Conservation (phyloP, 2,329 filamentous ascomycete genomes). For the Colletotrichum endophyticum region DNA sequence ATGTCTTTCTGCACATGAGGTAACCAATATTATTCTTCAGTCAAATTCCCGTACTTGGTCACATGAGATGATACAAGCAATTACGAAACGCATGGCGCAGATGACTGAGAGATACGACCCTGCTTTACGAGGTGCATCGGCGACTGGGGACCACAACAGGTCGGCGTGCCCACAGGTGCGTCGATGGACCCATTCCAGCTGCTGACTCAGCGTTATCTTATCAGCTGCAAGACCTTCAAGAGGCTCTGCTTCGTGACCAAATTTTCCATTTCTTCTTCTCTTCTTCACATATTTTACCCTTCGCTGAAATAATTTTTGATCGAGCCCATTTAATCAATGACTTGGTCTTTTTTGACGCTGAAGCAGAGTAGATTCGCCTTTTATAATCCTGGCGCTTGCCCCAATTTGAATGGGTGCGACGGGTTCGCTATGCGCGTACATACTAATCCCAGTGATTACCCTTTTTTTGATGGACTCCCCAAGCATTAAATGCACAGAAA, state of each 20-base stretch:
- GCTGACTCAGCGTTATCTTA: slow-evolving; percentile 20
- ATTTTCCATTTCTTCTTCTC: slow-evolving; percentile 21
- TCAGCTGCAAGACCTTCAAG: background rate
- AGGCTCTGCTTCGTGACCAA: background rate
- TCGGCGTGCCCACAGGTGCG: background rate
- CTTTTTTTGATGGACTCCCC: background rate
- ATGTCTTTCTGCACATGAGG: background rate
- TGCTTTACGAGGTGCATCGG: background rate
- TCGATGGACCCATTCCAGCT: background rate
- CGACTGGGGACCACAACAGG: background rate
- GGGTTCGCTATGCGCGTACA: slow-evolving; percentile 71
- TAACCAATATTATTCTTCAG: background rate
- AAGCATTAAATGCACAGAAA: background rate
- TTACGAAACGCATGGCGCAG: background rate
- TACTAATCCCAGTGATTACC: slow-evolving; percentile 25
- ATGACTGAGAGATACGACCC: background rate
- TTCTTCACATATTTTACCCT: slow-evolving; percentile 53
- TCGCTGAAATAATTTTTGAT: slow-evolving; percentile 42
- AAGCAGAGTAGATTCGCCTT: slow-evolving; percentile 61
- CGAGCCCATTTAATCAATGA: slow-evolving; percentile 37
- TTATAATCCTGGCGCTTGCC: slow-evolving; percentile 65
- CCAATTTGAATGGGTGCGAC: slow-evolving; percentile 48
- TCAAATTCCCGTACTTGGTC: background rate
- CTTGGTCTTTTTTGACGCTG: slow-evolving; percentile 50
- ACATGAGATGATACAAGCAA: background rate